Evolutionary conservation across 148 eudicot genomes (phyloP).

Genomic region (Silene conica): DNA sequence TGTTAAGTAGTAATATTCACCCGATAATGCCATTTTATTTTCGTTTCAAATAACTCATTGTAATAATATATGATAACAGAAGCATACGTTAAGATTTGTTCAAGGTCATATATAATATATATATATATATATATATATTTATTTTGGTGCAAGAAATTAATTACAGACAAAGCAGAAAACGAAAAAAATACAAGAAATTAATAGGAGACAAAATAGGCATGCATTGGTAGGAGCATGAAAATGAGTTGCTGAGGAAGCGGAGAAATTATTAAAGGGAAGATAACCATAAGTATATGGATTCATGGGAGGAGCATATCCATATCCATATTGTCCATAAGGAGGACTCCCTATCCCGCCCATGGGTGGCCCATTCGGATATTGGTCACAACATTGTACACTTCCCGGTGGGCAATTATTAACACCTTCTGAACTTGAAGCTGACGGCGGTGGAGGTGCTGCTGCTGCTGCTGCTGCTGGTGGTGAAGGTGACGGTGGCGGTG

Average conservation of each 20-base stretch:
- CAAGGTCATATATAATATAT: too few relatives aligned
- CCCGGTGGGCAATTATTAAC: slow-evolving; percentile 23
- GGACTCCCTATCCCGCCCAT: neutral
- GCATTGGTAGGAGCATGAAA: neutral
- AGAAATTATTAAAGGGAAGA: slow-evolving; percentile 24
- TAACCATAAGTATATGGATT: slow-evolving; percentile 25
- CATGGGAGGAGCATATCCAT: slow-evolving; percentile 18
- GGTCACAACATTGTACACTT: slow-evolving; percentile 15
- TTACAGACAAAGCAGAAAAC: neutral
- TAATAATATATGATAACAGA: too few relatives aligned
- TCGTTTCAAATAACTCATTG: too few relatives aligned
- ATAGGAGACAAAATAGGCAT: neutral
- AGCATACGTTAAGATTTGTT: too few relatives aligned
- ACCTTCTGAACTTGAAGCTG: neutral
- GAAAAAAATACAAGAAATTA: slow-evolving; percentile 16
- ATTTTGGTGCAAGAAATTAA: too few relatives aligned
- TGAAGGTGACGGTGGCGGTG: slow-evolving; percentile 1
- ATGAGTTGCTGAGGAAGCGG: slow-evolving; percentile 13
- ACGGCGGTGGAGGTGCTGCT: neutral
- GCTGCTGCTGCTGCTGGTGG: slow-evolving; percentile 8
- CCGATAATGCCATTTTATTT: too few relatives aligned
- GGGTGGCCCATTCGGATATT: slow-evolving; percentile 13
- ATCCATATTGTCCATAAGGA: slow-evolving; percentile 13
- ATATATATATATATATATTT: too few relatives aligned
- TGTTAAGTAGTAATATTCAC: too few relatives aligned